Percentiles rank a stretch among this genome's conserved stretches.
Conservation (phyloP, 1,284 basidiomycete genomes). For the Ustilago trichophora region DNA sequence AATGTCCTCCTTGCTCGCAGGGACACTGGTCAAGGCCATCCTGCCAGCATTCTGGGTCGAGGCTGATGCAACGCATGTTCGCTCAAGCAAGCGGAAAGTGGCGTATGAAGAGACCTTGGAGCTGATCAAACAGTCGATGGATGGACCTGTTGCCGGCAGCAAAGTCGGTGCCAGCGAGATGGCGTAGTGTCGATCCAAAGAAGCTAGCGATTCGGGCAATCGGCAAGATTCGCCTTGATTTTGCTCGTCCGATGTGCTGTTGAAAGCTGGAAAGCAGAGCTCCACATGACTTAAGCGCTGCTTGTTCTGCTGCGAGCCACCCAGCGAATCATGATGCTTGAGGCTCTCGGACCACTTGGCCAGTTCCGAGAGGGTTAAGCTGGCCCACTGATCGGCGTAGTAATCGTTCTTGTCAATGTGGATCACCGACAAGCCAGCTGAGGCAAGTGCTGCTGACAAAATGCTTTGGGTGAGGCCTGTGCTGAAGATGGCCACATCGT, state of each 20-base stretch:
- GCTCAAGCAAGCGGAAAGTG: slow-evolving; percentile 84
- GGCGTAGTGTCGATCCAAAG: slow-evolving; percentile 74
- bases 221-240: slow-evolving; percentile 4
- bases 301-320: neutral
- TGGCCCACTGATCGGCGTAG: slow-evolving; percentile 86
- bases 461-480: slow-evolving; percentile 79
- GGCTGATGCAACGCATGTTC: slow-evolving; percentile 32
- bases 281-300: slow-evolving; percentile 1
- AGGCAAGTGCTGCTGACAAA: slow-evolving; percentile 74
- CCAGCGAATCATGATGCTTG: too few relatives aligned
- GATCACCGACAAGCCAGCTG: slow-evolving; percentile 83
- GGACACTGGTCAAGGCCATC: slow-evolving; percentile 70
- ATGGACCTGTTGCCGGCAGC: slow-evolving; percentile 80
- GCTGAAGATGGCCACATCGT: slow-evolving; percentile 84
- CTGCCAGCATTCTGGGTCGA: neutral
- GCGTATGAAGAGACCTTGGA: slow-evolving; percentile 91
- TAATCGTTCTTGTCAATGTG: slow-evolving; percentile 86
- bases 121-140: slow-evolving; percentile 80
- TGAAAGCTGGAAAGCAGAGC: slow-evolving; percentile 68
- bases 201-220: slow-evolving; percentile 17
- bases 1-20: slow-evolving; percentile 89
- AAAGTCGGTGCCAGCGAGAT: slow-evolving; percentile 84
- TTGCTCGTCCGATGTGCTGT: neutral
- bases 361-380: slow-evolving; percentile 82
- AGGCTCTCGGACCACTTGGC: slow-evolving; percentile 73